phyloP scores from a whole-genome alignment of 2,329 filamentous ascomycete genomes.

The Aspergillus intermedius region DNA sequence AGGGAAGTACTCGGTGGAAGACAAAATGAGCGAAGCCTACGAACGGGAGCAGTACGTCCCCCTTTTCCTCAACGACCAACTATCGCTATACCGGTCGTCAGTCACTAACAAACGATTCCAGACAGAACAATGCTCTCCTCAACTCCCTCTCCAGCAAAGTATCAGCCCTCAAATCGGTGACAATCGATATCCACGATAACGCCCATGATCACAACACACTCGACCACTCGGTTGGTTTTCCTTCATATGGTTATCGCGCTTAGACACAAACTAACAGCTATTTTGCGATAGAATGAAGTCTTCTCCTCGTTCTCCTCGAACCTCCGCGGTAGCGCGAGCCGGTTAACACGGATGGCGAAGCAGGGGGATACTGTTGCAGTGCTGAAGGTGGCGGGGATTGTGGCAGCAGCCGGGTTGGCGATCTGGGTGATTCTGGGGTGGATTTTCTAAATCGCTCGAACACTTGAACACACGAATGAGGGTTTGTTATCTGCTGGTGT shows the following conservation, averaged over 20 bases:
- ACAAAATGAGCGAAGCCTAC: constrained; percentile 65
- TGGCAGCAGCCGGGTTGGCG: constrained; percentile 65
- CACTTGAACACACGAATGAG: not conserved
- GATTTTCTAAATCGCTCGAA: constrained; percentile 43
- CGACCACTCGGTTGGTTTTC: constrained; percentile 66
- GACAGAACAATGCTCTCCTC: constrained; percentile 91
- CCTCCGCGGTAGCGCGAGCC: constrained; percentile 73
- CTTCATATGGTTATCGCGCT: not conserved
- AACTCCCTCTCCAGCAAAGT: constrained; percentile 88
- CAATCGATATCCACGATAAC: constrained; percentile 96
- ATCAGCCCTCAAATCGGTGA: constrained; percentile 83
- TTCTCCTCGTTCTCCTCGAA: constrained; percentile 81
- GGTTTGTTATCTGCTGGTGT: not conserved
- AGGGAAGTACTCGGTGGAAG: not conserved
- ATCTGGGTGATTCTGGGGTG: constrained; percentile 67
- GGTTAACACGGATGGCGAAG: constrained; percentile 83
- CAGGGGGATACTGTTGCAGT: constrained; percentile 87
- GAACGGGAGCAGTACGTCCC: constrained; percentile 60
- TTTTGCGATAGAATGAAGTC: constrained; percentile 64
- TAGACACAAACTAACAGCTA: not conserved
- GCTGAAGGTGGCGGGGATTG: constrained; percentile 78
- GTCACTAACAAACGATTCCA: constrained; percentile 19
- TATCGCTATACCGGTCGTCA: too few species aligned
- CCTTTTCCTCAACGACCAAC: not conserved
- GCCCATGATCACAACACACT: constrained; percentile 82